These are phyloP conservation scores for Crassisporium funariophilum DNA, from an alignment of 768 basidiomycete genomes.

Conservation along the genomic window DNA sequence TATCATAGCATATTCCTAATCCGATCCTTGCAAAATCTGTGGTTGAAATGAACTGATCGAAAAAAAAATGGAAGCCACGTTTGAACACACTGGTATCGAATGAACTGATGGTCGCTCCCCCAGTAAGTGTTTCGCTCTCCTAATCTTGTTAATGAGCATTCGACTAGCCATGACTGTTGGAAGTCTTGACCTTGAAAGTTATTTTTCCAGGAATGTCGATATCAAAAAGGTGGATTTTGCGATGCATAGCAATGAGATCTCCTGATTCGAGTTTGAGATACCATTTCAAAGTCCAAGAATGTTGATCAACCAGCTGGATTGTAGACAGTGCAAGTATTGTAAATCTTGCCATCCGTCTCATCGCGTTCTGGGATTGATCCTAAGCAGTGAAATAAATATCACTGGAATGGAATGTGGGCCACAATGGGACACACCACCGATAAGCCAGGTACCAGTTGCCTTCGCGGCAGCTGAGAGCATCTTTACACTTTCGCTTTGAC, in stretches of 20 bases:
- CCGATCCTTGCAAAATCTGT: slow-evolving; percentile 97
- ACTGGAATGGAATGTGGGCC: not conserved
- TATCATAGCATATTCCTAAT: slow-evolving; percentile 94
- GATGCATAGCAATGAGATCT: slow-evolving; percentile 82
- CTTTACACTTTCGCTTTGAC: slow-evolving; percentile 74
- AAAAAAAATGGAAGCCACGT: not conserved
- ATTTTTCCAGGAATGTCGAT: slow-evolving; percentile 96
- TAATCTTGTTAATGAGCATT: slow-evolving; percentile 30
- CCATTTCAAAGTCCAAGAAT: not conserved
- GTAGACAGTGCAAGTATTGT: slow-evolving; percentile 94
- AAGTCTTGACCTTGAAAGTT: slow-evolving; percentile 68
- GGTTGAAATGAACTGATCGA: not conserved
- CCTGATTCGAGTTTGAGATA: slow-evolving; percentile 48
- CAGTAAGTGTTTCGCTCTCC: slow-evolving; percentile 89
- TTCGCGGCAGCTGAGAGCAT: slow-evolving; percentile 83
- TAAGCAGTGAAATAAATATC: slow-evolving; percentile 30
- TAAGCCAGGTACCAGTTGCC: slow-evolving; percentile 80
- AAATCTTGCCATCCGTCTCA: slow-evolving; percentile 61
- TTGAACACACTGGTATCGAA: slow-evolving; percentile 79
- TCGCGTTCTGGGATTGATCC: slow-evolving; percentile 94
- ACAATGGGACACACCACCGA: slow-evolving; percentile 66
- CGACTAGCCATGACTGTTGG: not conserved
- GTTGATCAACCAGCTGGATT: slow-evolving; percentile 63
- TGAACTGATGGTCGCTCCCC: slow-evolving; percentile 69
- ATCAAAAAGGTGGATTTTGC: slow-evolving; percentile 97